Percentiles rank a stretch among this genome's conserved stretches.
Evolutionary conservation across 164 flowering plant species (phyloP).

Genomic region (Vitis labrusca): DNA sequence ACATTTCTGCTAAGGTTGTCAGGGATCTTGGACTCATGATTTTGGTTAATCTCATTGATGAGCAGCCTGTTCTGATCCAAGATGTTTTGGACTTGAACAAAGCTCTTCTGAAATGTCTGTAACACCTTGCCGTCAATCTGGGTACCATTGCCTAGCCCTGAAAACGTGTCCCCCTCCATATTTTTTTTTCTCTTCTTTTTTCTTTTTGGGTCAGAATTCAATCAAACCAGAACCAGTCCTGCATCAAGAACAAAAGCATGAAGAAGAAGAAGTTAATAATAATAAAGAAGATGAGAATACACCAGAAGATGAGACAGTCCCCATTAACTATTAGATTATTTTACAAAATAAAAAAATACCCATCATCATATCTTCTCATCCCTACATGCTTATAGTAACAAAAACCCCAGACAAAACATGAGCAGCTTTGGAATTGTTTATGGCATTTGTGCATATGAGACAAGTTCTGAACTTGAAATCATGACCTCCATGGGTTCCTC

Average conservation of each 20-base stretch:
- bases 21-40: slow-evolving; percentile 64
- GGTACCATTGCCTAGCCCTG: slow-evolving; percentile 41
- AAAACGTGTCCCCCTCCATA: slow-evolving; percentile 57
- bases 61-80: slow-evolving; percentile 64
- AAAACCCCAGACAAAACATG: slow-evolving; percentile 33
- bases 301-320: slow-evolving; percentile 12
- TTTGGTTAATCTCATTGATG: slow-evolving; percentile 69
- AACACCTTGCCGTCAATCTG: slow-evolving; percentile 52
- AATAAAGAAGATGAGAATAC: too few relatives aligned
- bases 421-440: slow-evolving; percentile 26
- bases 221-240: slow-evolving; percentile 21
- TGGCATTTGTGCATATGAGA: slow-evolving; percentile 31
- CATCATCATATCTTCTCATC: slow-evolving; percentile 19
- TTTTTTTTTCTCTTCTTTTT: background rate
- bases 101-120: slow-evolving; percentile 62
- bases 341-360: slow-evolving; percentile 3
- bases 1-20: slow-evolving; percentile 65
- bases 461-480: slow-evolving; percentile 32
- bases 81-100: slow-evolving; percentile 59
- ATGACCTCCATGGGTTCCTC: slow-evolving; percentile 30
- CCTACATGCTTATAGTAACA: slow-evolving; percentile 6
- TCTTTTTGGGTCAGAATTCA: background rate
- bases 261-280: background rate
- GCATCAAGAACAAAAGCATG: slow-evolving; percentile 16
- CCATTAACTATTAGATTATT: background rate